Evolutionary conservation across 139 green algal genomes (phyloP).

Genomic region (Chlorella ohadii): DNA sequence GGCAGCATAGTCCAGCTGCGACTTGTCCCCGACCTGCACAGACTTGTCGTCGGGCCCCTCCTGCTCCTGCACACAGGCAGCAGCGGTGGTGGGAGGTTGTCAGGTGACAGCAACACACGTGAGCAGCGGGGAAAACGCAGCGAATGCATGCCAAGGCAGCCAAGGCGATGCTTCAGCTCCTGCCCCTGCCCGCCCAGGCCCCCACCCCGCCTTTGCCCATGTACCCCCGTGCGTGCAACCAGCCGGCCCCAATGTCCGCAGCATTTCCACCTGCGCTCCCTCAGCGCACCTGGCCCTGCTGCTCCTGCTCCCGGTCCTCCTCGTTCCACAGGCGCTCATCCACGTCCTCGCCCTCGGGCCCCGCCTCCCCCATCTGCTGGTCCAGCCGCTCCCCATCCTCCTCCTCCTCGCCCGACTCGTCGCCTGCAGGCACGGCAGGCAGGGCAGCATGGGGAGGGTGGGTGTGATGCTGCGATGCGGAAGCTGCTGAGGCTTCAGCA

Average conservation of each 20-base stretch:
- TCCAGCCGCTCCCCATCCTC: conserved; percentile 69
- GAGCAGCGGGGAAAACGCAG: too few relatives aligned
- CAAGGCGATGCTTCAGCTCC: too few relatives aligned
- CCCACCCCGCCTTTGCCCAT: too few relatives aligned
- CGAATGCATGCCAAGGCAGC: neutral
- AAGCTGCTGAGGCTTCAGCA: neutral
- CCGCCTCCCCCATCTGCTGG: conserved; percentile 85
- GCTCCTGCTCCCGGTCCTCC: conserved; percentile 64
- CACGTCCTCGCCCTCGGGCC: conserved; percentile 76
- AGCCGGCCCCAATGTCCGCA: too few relatives aligned
- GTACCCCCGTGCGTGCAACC: too few relatives aligned
- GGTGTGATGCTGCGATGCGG: neutral
- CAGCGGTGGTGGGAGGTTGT: neutral
- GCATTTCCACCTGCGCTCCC: too few relatives aligned
- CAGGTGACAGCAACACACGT: too few relatives aligned
- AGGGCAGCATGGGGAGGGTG: neutral
- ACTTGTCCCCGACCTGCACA: conserved; percentile 76
- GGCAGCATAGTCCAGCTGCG: conserved; percentile 75
- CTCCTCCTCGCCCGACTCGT: conserved; percentile 70
- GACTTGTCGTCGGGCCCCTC: conserved; percentile 17
- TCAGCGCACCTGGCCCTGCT: neutral
- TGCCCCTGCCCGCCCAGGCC: too few relatives aligned
- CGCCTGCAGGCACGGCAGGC: conserved; percentile 46
- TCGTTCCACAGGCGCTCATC: conserved; percentile 94
- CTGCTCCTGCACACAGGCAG: conserved; percentile 18